Conservation (phyloP, 2,329 filamentous ascomycete genomes). For the Penicillium oxalicum region DNA sequence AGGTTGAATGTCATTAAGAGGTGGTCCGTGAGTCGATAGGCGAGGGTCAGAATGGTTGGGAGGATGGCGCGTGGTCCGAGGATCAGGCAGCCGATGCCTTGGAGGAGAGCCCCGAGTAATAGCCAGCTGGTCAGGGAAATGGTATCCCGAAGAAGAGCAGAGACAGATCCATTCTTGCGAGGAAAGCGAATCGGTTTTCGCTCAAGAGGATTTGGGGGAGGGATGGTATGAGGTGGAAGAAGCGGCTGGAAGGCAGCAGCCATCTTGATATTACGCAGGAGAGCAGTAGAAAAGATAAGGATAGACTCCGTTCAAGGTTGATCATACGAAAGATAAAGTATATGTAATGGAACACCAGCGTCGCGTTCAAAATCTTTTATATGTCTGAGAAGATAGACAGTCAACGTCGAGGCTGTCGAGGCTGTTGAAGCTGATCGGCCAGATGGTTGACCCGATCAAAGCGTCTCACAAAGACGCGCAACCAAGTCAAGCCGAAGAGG, state of each 20-base stretch:
- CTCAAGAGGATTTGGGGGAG: not conserved
- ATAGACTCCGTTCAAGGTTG: too few species aligned
- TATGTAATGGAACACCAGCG: too few species aligned
- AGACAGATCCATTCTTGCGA: not conserved
- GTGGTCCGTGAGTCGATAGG: conserved; percentile 29
- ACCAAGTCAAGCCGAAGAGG: too few species aligned
- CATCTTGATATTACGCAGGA: not conserved
- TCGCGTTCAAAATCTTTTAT: too few species aligned
- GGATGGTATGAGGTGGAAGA: not conserved
- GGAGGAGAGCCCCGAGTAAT: not conserved
- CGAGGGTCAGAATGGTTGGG: conserved; percentile 30
- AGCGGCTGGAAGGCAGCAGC: not conserved
- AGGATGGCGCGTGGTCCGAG: conserved; percentile 14
- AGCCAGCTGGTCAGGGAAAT: conserved; percentile 1
- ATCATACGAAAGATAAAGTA: too few species aligned
- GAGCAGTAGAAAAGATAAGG: not conserved
- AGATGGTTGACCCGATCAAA: too few species aligned
- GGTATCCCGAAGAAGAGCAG: not conserved
- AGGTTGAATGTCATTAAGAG: conserved; percentile 29
- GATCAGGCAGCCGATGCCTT: not conserved
- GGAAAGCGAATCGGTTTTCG: not conserved
- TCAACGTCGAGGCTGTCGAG: too few species aligned
- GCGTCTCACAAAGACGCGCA: too few species aligned
- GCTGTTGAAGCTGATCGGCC: too few species aligned
- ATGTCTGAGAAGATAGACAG: too few species aligned